Evolutionary conservation across 768 basidiomycete genomes (phyloP), one percentile per base, ranked within the genome.

Genomic region (Tulasnella sp.): DNA sequence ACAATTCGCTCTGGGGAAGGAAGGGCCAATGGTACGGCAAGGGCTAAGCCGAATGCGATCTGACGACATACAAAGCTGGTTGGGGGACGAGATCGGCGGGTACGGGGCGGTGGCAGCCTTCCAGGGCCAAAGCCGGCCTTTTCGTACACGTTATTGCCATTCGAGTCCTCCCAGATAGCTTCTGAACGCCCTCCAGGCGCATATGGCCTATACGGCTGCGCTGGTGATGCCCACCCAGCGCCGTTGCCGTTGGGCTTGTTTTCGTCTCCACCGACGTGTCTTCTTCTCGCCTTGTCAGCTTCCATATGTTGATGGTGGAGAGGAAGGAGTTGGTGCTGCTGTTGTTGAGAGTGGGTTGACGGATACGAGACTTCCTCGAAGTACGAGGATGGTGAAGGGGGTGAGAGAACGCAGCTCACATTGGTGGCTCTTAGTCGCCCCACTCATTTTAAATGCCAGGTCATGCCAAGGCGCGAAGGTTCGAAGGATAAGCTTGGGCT

Each of bases 71-170:
- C 80, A 31, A 81, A 80, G 36, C 75, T 91, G 36, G 91, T 88
- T 38, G 93, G 92, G 0, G 93, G 92, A 19, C 88, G 86, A 12
- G 88, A 90, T 0, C 88, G 88, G 48, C 89, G 90, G n/a, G 88
- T 88, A 78, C 89, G 86, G 36, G 91, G 88, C 12, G 74, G 80
- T n/a, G 73, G 78, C 34, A 76, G 80, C 46, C 80, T 74, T 19
- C 81, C 78, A 27, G 80, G 71, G n/a, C n/a, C 71, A 80, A 40
- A 62, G 4, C 80, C 94, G 87, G 79, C 76, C 83, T 82, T 82
- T 46, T 84, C 85, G 79, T 89, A 89, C 19, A 89, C 88, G 68
- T 92, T 93, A 85, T 93, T 94, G 74, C 93, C 92, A 75, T 87
- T 88, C 31, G 82, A 82, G 73, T 85, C 84, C 6, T 83, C 84